Conservation (phyloP, 805 yeast species). For the Barnettozyma salicaria region DNA sequence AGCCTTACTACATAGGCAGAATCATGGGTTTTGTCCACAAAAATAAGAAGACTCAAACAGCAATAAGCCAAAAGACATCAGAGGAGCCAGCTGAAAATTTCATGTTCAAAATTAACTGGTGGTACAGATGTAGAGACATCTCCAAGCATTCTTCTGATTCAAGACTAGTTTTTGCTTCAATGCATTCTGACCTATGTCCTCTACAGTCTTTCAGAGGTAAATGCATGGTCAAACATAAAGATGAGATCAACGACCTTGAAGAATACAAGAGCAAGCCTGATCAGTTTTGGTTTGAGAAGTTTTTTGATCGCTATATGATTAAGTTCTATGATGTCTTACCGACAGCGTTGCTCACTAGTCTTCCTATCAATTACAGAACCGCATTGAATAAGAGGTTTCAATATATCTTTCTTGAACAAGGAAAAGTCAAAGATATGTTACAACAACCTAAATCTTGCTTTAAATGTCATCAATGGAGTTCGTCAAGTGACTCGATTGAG, state of each 20-base stretch:
- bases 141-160: conserved; percentile 63
- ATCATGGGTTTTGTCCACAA: conserved; percentile 63
- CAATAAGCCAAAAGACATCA: neutral
- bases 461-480: conserved; percentile 82
- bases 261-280: conserved; percentile 53
- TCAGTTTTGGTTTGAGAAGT: conserved; percentile 75
- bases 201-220: conserved; percentile 67
- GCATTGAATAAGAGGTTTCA: conserved; percentile 65
- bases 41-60: conserved; percentile 20
- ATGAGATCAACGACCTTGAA: conserved; percentile 50
- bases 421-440: conserved; percentile 56
- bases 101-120: conserved; percentile 78
- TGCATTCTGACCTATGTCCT: conserved; percentile 84
- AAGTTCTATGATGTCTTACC: conserved; percentile 74
- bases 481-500: conserved; percentile 60
- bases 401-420: conserved; percentile 68
- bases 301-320: conserved; percentile 82
- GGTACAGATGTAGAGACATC: conserved; percentile 82
- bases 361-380: conserved; percentile 52
- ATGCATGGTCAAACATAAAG: conserved; percentile 62
- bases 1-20: conserved; percentile 86
- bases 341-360: conserved; percentile 48
- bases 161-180: conserved; percentile 71
- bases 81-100: conserved; percentile 46
- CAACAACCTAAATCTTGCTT: conserved; percentile 65